phyloP scores from a whole-genome alignment of 1,284 basidiomycete species.

The Rhodotorula mucilaginosa region DNA sequence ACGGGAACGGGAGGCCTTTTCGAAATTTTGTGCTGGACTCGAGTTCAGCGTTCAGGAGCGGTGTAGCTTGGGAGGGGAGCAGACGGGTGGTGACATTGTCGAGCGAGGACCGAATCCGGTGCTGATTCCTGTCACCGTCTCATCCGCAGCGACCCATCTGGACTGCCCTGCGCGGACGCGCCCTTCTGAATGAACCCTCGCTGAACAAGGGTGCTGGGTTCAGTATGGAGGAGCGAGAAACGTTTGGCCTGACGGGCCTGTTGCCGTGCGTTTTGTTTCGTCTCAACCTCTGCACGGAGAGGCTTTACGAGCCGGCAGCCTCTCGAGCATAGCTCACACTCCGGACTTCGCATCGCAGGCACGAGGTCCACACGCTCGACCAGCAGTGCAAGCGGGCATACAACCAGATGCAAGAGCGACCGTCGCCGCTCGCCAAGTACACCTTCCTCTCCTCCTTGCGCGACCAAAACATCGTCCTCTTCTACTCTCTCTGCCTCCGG shows the following conservation, averaged over 20 bases:
- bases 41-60: no score
- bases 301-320: no score
- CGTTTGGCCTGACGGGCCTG: conserved; percentile 71
- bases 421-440: conserved; percentile 44
- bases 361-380: conserved; percentile 68
- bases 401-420: conserved; percentile 56
- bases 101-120: not conserved
- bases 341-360: conserved; percentile 23
- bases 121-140: not conserved
- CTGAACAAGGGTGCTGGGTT: conserved; percentile 71
- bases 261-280: conserved; percentile 57
- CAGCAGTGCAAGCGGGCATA: conserved; percentile 71
- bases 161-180: conserved; percentile 60
- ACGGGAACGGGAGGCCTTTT: no score
- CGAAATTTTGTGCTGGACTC: no score
- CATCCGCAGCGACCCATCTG: conserved; percentile 44
- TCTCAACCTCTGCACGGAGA: no score
- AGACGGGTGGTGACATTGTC: no score
- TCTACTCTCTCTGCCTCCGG: conserved; percentile 62
- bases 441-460: conserved; percentile 55
- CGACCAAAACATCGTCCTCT: conserved; percentile 62
- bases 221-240: conserved; percentile 62
- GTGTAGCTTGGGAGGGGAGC: no score
- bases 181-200: conserved; percentile 62
- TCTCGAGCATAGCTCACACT: not conserved